A percentile compares a stretch with the other conserved stretches of the same genome.
Evolutionary conservation across 2,329 filamentous ascomycete genomes (phyloP).

Genomic region (Microcera coccophila): DNA sequence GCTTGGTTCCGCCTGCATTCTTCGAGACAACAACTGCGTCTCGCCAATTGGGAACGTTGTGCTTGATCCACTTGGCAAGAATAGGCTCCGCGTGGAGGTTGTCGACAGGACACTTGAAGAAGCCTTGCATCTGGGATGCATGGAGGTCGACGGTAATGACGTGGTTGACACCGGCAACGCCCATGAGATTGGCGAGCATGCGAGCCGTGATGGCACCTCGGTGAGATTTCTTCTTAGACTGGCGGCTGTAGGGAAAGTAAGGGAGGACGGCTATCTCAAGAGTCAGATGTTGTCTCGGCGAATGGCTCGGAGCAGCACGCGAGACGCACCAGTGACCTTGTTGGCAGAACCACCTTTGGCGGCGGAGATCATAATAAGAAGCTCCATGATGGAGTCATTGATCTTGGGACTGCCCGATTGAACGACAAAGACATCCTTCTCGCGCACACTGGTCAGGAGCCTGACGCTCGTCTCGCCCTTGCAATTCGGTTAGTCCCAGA

Average conservation of each 20-base stretch:
- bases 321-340: slow-evolving; percentile 80
- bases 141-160: slow-evolving; percentile 97
- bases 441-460: slow-evolving; percentile 74
- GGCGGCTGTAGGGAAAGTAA: slow-evolving; percentile 98
- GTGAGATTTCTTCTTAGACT: slow-evolving; percentile 99
- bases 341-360: slow-evolving; percentile 97
- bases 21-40: slow-evolving; percentile 97
- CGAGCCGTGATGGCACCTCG: slow-evolving; percentile 93
- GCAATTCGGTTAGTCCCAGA: slow-evolving; percentile 17
- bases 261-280: slow-evolving; percentile 67
- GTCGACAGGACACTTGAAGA: slow-evolving; percentile 96
- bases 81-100: slow-evolving; percentile 95
- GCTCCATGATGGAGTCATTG: slow-evolving; percentile 98
- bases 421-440: slow-evolving; percentile 98
- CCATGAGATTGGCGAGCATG: slow-evolving; percentile 92
- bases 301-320: slow-evolving; percentile 6
- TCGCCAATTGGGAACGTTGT: slow-evolving; percentile 81
- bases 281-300: slow-evolving; percentile 16
- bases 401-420: slow-evolving; percentile 94
- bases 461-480: slow-evolving; percentile 68
- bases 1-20: slow-evolving; percentile 94
- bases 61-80: slow-evolving; percentile 90
- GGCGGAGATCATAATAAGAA: slow-evolving; percentile 97
- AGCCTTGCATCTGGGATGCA: slow-evolving; percentile 98
- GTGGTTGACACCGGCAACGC: slow-evolving; percentile 92